These are phyloP conservation scores for Phytophthora fragariae DNA, from an alignment of 352 stramenopile genomes.

Conservation along the genomic window DNA sequence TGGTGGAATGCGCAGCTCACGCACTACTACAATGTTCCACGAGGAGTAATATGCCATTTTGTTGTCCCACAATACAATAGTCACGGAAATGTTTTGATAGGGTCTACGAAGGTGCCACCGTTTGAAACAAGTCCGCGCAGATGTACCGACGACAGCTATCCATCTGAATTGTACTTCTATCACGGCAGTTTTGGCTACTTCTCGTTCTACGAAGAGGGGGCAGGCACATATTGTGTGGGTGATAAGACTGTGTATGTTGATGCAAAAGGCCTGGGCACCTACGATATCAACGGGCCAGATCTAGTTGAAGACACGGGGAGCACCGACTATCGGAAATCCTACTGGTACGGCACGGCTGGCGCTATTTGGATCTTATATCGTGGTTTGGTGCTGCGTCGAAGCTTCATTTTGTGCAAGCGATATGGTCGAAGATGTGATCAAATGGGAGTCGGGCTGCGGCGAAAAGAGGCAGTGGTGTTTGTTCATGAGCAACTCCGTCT, in stretches of 20 bases:
- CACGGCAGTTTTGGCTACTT: constrained; percentile 26
- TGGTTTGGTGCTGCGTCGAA: constrained; percentile 17
- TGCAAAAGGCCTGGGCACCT: constrained; percentile 14
- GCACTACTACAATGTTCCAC: constrained; percentile 14
- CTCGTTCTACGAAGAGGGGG: constrained; percentile 21
- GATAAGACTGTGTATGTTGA: constrained; percentile 15
- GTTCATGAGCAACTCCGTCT: constrained; percentile 22
- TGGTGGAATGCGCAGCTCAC: constrained; percentile 21
- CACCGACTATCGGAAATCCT: constrained; percentile 11
- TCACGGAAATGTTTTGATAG: constrained; percentile 6
- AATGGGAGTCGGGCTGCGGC: constrained; percentile 6
- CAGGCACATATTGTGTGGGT: constrained; percentile 11
- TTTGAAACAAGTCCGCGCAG: not conserved
- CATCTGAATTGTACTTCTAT: constrained; percentile 19
- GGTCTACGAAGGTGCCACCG: not conserved
- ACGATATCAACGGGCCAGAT: constrained; percentile 18
- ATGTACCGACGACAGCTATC: constrained; percentile 7
- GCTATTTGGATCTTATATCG: constrained; percentile 20
- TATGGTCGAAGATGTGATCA: constrained; percentile 15
- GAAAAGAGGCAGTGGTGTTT: constrained; percentile 17
- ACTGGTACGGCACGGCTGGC: constrained; percentile 13
- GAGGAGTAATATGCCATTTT: not conserved
- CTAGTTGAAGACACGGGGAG: constrained; percentile 8
- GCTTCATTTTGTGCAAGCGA: constrained; percentile 17
- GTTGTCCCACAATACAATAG: constrained; percentile 18